Evolutionary conservation across 768 basidiomycete species (phyloP), one percentile per base, ranked within the genome.

Genomic region (Lyophyllum atratum): DNA sequence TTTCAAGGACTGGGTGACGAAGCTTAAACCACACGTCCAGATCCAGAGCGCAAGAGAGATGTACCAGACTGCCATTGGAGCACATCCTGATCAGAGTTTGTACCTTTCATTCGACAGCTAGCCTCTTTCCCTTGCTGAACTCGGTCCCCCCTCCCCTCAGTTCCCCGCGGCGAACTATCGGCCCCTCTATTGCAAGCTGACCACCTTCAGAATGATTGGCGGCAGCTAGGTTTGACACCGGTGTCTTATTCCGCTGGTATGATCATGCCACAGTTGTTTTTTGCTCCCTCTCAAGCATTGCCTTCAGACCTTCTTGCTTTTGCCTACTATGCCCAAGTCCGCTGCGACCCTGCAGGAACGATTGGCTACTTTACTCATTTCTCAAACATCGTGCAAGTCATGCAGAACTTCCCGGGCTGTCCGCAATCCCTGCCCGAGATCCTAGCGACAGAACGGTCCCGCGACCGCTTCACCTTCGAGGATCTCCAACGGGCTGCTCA

Each of bases 251-350:
- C 87, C 8, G 70, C 83, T 29, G 86, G 91, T 90, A 61, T 52
- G 77, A 65, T 11, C 24, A 22, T 37, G 22, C 49, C 49, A 22
- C 14, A 22, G 17, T n/a, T 24, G 28, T 21, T 10, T 46, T 34
- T n/a, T 57, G 29, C 10, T 39, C 31, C 14, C 22, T 43, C 46
- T 47, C 49, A 33, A 59, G 57, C 40, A 26, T 37, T 15, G 25
- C 61, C 45, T 5, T 21, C n/a, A 93, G 92, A 89, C 22, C 74
- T 91, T 12, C 78, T 94, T 52, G 75, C 76, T n/a, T 93, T 91
- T 67, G 90, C 86, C 1, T 94, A 93, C 64, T 71, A 86, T 54
- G 86, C 90, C 0, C 90, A 93, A 69, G 89, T 85, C 66, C 87
- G 90, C 57, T 94, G 92, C 69, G 85, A 93, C 64, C 90, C 90